Percentiles rank a stretch among this genome's conserved stretches.
phyloP scores from a whole-genome alignment of 768 basidiomycete genomes.

The Lyophyllum atratum region DNA sequence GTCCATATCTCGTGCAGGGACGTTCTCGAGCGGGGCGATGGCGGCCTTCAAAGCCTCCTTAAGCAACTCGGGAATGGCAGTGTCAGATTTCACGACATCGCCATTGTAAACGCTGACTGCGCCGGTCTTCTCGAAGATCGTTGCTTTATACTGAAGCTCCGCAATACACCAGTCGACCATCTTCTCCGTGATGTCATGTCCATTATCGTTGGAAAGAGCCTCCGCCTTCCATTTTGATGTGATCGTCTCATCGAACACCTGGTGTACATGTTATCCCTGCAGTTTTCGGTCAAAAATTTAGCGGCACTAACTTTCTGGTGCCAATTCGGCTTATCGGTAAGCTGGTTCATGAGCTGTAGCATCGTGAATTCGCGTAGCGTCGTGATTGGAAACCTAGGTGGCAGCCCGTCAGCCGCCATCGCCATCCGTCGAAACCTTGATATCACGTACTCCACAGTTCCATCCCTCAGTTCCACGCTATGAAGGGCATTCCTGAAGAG shows the following conservation, averaged over 20 bases:
- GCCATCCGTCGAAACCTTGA: neutral
- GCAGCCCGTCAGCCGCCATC: neutral
- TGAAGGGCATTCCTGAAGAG: conserved; percentile 12
- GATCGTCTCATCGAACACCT: conserved; percentile 18
- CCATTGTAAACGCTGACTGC: conserved; percentile 15
- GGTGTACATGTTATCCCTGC: neutral
- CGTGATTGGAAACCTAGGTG: conserved; percentile 11
- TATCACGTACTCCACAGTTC: conserved; percentile 1
- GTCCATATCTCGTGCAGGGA: conserved; percentile 32
- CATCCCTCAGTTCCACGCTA: neutral
- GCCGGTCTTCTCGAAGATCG: conserved; percentile 9
- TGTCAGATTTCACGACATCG: conserved; percentile 27
- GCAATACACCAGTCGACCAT: conserved; percentile 19
- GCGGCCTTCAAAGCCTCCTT: conserved; percentile 19
- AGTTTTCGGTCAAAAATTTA: neutral
- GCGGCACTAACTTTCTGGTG: conserved; percentile 9
- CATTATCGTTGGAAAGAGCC: neutral
- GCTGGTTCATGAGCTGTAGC: conserved; percentile 18
- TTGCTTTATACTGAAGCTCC: conserved; percentile 18
- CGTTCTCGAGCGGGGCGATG: conserved; percentile 29
- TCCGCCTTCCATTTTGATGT: conserved; percentile 17
- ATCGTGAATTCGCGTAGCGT: conserved; percentile 20
- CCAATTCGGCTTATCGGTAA: conserved; percentile 20
- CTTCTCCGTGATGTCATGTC: conserved; percentile 8
- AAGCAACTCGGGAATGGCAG: conserved; percentile 21